Conservation (phyloP, 2,329 filamentous ascomycete species). For the Dactylella cylindrospora region DNA sequence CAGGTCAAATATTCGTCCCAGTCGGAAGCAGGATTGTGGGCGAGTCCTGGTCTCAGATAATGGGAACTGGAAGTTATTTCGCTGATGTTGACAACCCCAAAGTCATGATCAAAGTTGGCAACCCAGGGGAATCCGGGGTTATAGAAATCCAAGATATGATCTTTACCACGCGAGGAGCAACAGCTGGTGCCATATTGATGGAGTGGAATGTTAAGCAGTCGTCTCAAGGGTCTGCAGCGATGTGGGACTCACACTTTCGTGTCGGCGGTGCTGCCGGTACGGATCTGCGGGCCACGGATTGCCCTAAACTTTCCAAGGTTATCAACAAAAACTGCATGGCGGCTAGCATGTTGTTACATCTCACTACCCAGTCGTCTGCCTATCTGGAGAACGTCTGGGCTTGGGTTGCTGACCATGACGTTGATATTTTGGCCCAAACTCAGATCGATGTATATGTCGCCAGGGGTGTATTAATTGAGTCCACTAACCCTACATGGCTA, state of each 20-base stretch:
- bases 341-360: conserved; percentile 69
- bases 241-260: conserved; percentile 93
- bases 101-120: conserved; percentile 65
- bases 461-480: conserved; percentile 59
- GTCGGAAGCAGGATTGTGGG: conserved; percentile 53
- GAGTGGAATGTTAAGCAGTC: conserved; percentile 67
- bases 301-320: conserved; percentile 68
- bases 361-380: conserved; percentile 64
- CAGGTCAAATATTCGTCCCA: conserved; percentile 56
- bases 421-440: conserved; percentile 53
- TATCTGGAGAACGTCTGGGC: conserved; percentile 80
- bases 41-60: conserved; percentile 51
- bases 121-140: conserved; percentile 63
- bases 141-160: conserved; percentile 74
- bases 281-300: conserved; percentile 73
- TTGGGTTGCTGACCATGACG: conserved; percentile 78
- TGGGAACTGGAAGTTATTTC: conserved; percentile 46
- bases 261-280: conserved; percentile 84
- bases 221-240: conserved; percentile 55
- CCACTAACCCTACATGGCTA: conserved; percentile 59
- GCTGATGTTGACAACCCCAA: conserved; percentile 49
- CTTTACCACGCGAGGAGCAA: conserved; percentile 66
- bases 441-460: conserved; percentile 64
- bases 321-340: conserved; percentile 71
- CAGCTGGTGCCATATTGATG: conserved; percentile 68